Base-by-base conservation (phyloP, 352 stramenopile species). In the Phytophthora kernoviae region DNA sequence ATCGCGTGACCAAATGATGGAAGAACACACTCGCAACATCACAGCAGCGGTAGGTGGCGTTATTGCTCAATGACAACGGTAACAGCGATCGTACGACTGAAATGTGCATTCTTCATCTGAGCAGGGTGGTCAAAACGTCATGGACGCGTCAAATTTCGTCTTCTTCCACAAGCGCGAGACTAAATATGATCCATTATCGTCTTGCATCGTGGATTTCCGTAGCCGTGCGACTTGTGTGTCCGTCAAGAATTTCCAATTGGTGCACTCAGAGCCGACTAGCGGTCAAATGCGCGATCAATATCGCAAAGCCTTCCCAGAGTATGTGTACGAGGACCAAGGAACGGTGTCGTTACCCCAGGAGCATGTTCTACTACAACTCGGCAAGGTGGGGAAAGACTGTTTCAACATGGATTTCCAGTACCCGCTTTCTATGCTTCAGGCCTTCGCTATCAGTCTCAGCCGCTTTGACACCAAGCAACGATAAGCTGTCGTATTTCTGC, bases 391-490 rank as follows among this genome's bases (percentile, higher is more conserved):
- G 55, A 95, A 97, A 47, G 83, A 98, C 70, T 96, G 91, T 70
- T 98, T 98, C 79, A 98, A 97, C 68, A 95, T 98, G 83, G 92
- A 98, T 68, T 96, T 96, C 62, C 85, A 96, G 64, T 97, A 96
- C 72, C 93, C 93, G 18, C 73, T 98, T 21, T 96, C 87, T 18
- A 87, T 96, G 77, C 69, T 98, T 1, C 90, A 97, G 73, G 92
- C 91, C 0, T 98, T 98, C 50, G 93, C 86, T 15, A 97, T 98
- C 61, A 91, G 85, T 55, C 79, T 98, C 54, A 94, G 80, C 53
- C 81, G 94, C 32, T 98, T 98, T 56, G 91, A 97, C 68, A 93
- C 84, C 21, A 96, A 96, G 64, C 85, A 92, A 55, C 54, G 77
- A 58, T 90, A 84, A 80, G 40, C 3, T 30, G 6, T 30, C 3